Evolutionary conservation across 2,329 filamentous ascomycete genomes (phyloP).

Genomic region (Aspergillus costaricaensis): DNA sequence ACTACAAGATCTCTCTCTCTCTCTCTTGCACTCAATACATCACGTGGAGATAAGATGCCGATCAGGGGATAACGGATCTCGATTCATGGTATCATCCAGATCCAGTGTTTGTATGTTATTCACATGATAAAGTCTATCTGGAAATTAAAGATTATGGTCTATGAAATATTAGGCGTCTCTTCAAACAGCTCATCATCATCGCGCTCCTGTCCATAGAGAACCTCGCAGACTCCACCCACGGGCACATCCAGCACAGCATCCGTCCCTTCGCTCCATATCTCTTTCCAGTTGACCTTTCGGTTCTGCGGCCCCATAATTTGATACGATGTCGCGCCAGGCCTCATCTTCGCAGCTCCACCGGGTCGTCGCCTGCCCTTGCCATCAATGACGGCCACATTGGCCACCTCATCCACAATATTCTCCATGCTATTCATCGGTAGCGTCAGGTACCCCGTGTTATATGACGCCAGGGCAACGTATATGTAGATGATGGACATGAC

Average conservation of each 20-base stretch:
- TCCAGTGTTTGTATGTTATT: not conserved
- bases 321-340: conserved; percentile 43
- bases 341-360: conserved; percentile 46
- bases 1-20: too few species aligned
- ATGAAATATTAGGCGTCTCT: conserved; percentile 3
- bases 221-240: conserved; percentile 89
- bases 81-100: not conserved
- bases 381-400: conserved; percentile 81
- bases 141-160: not conserved
- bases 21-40: not conserved
- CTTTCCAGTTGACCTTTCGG: conserved; percentile 68
- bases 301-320: conserved; percentile 47
- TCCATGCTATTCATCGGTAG: conserved; percentile 76
- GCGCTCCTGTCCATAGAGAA: conserved; percentile 73
- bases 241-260: conserved; percentile 98
- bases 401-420: conserved; percentile 88
- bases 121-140: not conserved
- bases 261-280: conserved; percentile 86
- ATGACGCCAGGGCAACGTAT: conserved; percentile 86
- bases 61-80: conserved; percentile 1
- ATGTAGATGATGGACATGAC: conserved; percentile 89
- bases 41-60: conserved; percentile 4
- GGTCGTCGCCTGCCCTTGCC: conserved; percentile 61
- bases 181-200: conserved; percentile 35
- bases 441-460: conserved; percentile 88